Evolutionary conservation across 805 yeast genomes (phyloP), one percentile per base, ranked within the genome.

Genomic region (Kluyveromyces siamensis): DNA sequence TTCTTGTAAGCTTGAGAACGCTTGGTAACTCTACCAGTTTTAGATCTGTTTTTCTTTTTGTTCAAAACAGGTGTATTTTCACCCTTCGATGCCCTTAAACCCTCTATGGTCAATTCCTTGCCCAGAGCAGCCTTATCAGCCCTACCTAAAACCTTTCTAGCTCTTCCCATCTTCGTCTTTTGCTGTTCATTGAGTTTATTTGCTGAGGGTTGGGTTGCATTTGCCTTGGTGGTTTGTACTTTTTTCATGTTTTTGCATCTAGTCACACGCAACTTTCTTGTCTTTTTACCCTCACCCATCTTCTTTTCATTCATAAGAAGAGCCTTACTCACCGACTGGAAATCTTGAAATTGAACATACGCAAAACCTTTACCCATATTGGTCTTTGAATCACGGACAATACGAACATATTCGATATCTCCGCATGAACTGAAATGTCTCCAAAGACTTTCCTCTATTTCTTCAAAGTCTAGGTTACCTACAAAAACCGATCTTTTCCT

Each of bases 361-460:
- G 96, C 99, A 70, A 93, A 90, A 6, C 99, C 99, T 70, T 93
- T 93, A 54, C 99, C 99, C 50, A 91, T 73, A 59, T 93, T 91
- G 19, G 97, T 91, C 70, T 87, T 87, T 16, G 95, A 70, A 64
- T 93, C 99, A 63, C 99, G 80, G 35, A 93, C 78, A 43, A 93
- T 77, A 66, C 99, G 79, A 33, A 93, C 96, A 53, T 85, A 83
- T 64, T 89, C 96, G 48, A 93, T 84, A 27, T 78, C 82, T 27
- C 87, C 87, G 53, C 81, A 73, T 2, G 59, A 66, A 52, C 72
- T 73, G 70, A 93, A 93, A 64, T 83, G 87, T 47, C 72, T 75
- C 95, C 96, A 93, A 36, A 93, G 72, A 35, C 80, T 75, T 65
- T 93, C 99, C 67, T 93, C 99, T 50, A 77, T 77, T 63, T 87